Base-by-base conservation (phyloP, 352 stramenopile species). In the Globisporangium nagaii region DNA sequence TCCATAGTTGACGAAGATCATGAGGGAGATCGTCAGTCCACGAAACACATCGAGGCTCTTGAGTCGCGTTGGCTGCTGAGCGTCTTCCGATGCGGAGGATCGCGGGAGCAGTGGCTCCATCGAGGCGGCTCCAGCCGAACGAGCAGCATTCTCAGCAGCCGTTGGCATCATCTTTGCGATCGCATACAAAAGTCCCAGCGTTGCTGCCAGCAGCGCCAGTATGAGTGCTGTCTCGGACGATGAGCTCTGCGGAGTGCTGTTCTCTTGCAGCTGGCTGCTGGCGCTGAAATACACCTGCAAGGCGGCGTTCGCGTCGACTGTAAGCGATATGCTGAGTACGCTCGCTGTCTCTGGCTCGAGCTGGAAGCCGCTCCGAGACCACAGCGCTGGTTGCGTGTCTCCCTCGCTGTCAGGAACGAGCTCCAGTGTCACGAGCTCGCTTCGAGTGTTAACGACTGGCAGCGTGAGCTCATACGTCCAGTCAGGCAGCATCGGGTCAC, bases 1-100 rank as follows among this genome's bases (percentile, higher is more conserved):
- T 54, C 86, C 86, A 58, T 95, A 93, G 51, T 96, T 96, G 46
- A 90, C 80, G 58, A 96, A 95, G 15, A 96, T 73, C 86, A 96
- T 95, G 30, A 84, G 35, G 50, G 66, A 75, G 48, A 96, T 70
- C 10, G 80, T 88, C 28, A 86, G 10, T 3, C 86, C 86, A 17
- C 86, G 84, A 48, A 95, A 91, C 12, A 68, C 70, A 43, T 96
- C 86, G 15, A 95, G 52, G 10, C 53, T 65, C 12, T 44, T 30
- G 46, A 75, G 71, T 1, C 85, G 76, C 4, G 31, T 24, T n/a
- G 30, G n/a, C 15, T 22, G 6, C 10, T 42, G 39, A 12, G 8
- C n/a, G 27, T 9, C 1, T 27, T 25, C 20, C 15, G 22, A 7
- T 12, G 7, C 11, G 9, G 52, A 44, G 8, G 13, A n/a, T 8